Evolutionary conservation across 23 red algal genomes (phyloP).

Genomic region (Gracilaria gracilis): DNA sequence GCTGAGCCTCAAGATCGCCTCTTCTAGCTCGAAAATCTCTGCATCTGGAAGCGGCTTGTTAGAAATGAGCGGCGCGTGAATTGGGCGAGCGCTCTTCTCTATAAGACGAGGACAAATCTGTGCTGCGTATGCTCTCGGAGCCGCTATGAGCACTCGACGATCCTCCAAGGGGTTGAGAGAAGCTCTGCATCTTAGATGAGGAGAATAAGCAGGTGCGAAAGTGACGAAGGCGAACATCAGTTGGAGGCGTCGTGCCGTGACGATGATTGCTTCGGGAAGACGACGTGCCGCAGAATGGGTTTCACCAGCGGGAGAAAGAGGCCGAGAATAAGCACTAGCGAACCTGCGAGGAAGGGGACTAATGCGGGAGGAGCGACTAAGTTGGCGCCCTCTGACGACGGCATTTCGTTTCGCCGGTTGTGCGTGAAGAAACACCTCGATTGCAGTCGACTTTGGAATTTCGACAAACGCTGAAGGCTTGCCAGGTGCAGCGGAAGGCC

Average conservation of each 20-base stretch:
- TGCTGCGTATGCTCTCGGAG: constrained; percentile 35
- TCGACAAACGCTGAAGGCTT: not conserved
- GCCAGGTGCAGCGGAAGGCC: not conserved
- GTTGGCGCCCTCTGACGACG: constrained; percentile 4
- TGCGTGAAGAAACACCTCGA: not conserved
- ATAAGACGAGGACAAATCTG: constrained; percentile 21
- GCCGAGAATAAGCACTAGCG: constrained; percentile 26
- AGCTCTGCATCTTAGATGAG: not conserved
- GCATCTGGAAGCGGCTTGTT: constrained; percentile 19
- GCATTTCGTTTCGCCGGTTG: constrained; percentile 14
- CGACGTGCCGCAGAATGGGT: constrained; percentile 23
- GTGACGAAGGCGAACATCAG: constrained; percentile 16
- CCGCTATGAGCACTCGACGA: constrained; percentile 39
- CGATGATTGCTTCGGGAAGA: constrained; percentile 40
- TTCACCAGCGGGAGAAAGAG: constrained; percentile 16
- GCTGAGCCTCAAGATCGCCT: constrained; percentile 41
- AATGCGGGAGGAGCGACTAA: constrained; percentile 3
- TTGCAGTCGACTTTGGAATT: not conserved
- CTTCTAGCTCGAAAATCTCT: constrained; percentile 23
- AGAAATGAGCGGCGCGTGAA: constrained; percentile 39
- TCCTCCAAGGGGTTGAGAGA: constrained; percentile 14
- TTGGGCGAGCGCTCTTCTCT: constrained; percentile 26
- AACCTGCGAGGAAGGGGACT: constrained; percentile 24
- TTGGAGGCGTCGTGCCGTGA: constrained; percentile 33
- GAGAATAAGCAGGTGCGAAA: not conserved